These are phyloP conservation scores for Eucalyptus viminalis DNA, from an alignment of 345 rosid genomes.

Conservation along the genomic window DNA sequence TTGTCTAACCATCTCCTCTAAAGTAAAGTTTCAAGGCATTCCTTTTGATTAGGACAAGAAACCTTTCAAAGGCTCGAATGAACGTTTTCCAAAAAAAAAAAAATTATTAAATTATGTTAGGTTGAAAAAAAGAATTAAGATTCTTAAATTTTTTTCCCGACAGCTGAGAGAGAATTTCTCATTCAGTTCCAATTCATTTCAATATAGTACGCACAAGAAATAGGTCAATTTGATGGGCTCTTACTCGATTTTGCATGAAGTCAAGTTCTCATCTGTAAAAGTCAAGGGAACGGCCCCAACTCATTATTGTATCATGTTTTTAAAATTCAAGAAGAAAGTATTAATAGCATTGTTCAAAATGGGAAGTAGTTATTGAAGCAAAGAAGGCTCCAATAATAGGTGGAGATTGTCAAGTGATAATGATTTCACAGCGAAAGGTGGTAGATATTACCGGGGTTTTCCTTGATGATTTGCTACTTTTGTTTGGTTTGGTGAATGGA, in stretches of 20 bases:
- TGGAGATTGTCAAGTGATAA: neutral
- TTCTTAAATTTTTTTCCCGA: neutral
- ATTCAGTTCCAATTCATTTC: neutral
- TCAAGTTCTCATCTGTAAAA: neutral
- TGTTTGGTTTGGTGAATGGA: too few species aligned
- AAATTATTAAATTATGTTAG: neutral
- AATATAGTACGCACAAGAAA: neutral
- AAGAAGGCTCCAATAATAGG: neutral
- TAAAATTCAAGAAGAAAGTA: neutral
- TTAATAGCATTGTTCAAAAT: neutral
- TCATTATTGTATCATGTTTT: neutral
- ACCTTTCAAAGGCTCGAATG: neutral
- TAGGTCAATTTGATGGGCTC: neutral
- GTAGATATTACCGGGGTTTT: neutral
- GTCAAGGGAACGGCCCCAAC: neutral
- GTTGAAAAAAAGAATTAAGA: neutral
- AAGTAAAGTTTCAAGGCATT: neutral
- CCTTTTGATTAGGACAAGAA: neutral
- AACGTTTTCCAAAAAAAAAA: neutral
- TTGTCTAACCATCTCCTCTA: neutral
- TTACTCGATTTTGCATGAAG: too few species aligned
- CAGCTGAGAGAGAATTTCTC: neutral
- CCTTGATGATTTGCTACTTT: neutral
- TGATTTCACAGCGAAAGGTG: neutral
- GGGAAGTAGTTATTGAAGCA: neutral